Percentiles rank a stretch among this genome's conserved stretches.
These are phyloP conservation scores for Yamadazyma membranifaciens DNA, from an alignment of 1,139 yeast genomes.

Conservation along the genomic window DNA sequence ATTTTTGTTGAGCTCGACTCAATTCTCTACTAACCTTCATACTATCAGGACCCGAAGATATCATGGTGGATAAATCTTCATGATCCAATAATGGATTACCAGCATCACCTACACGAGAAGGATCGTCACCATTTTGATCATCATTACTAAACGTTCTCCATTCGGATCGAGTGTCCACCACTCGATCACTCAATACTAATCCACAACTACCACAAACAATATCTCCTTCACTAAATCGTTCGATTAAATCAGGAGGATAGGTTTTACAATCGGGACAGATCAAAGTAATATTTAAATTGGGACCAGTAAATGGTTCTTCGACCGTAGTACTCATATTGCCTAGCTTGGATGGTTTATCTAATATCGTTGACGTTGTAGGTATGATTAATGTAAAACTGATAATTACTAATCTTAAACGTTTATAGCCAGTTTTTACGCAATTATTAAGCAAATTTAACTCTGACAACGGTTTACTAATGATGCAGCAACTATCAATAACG, in stretches of 20 bases:
- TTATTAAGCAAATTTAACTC: too few relatives aligned
- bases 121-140: conserved; percentile 97
- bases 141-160: conserved; percentile 98
- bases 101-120: conserved; percentile 99
- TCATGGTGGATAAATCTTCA: conserved; percentile 89
- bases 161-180: conserved; percentile 94
- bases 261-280: conserved; percentile 96
- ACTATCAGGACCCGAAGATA: conserved; percentile 80
- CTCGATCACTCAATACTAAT: conserved; percentile 83
- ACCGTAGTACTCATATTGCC: conserved; percentile 5
- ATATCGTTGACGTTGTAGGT: too few relatives aligned
- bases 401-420: too few relatives aligned
- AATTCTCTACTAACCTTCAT: conserved; percentile 79
- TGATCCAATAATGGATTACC: conserved; percentile 93
- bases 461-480: too few relatives aligned
- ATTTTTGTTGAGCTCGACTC: conserved; percentile 83
- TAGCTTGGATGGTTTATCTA: too few relatives aligned
- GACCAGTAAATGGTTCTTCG: conserved; percentile 45
- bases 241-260: conserved; percentile 93
- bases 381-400: too few relatives aligned
- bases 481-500: too few relatives aligned
- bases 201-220: conserved; percentile 98
- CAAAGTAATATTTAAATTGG: conserved; percentile 82
- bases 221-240: conserved; percentile 95
- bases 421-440: too few relatives aligned